phyloP scores from a whole-genome alignment of 768 basidiomycete species.

The Boletellus emodensis region DNA sequence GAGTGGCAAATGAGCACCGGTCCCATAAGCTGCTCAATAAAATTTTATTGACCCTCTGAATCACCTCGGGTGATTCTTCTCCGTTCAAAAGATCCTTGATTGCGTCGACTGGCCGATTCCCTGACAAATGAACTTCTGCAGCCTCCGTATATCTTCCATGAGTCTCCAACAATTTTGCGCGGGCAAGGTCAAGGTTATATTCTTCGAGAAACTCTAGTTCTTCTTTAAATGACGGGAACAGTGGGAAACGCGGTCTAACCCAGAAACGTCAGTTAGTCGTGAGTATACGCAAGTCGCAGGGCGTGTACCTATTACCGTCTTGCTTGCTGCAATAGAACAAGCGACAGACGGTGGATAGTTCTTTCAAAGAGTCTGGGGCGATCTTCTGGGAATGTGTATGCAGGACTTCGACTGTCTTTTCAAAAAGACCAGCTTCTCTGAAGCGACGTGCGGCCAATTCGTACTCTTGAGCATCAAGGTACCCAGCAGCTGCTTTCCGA shows the following conservation, averaged over 20 bases:
- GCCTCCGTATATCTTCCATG: slow-evolving; percentile 46
- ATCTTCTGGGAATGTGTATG: slow-evolving; percentile 32
- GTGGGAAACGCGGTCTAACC: slow-evolving; percentile 41
- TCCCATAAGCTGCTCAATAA: slow-evolving; percentile 46
- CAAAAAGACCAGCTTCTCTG: slow-evolving; percentile 47
- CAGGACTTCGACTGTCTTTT: slow-evolving; percentile 49
- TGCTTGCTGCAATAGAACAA: slow-evolving; percentile 41
- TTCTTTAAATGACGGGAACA: slow-evolving; percentile 53
- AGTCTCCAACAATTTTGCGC: slow-evolving; percentile 40
- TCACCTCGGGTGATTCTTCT: slow-evolving; percentile 22
- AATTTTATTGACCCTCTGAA: slow-evolving; percentile 34
- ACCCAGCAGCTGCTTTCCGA: slow-evolving; percentile 43
- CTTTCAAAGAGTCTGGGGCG: slow-evolving; percentile 24
- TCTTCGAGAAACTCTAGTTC: slow-evolving; percentile 55
- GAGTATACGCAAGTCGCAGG: neutral
- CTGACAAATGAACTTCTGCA: slow-evolving; percentile 46
- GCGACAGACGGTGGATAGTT: slow-evolving; percentile 44
- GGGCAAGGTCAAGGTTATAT: slow-evolving; percentile 47
- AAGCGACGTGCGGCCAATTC: slow-evolving; percentile 44
- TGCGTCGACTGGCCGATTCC: slow-evolving; percentile 46
- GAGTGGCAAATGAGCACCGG: slow-evolving; percentile 38
- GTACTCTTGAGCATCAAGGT: slow-evolving; percentile 40
- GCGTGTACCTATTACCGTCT: slow-evolving; percentile 17
- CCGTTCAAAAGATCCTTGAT: slow-evolving; percentile 43
- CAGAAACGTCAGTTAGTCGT: neutral